A percentile compares a stretch with the other conserved stretches of the same genome.
phyloP scores from a whole-genome alignment of 2,329 filamentous ascomycete genomes.

The Xylaria digitata region DNA sequence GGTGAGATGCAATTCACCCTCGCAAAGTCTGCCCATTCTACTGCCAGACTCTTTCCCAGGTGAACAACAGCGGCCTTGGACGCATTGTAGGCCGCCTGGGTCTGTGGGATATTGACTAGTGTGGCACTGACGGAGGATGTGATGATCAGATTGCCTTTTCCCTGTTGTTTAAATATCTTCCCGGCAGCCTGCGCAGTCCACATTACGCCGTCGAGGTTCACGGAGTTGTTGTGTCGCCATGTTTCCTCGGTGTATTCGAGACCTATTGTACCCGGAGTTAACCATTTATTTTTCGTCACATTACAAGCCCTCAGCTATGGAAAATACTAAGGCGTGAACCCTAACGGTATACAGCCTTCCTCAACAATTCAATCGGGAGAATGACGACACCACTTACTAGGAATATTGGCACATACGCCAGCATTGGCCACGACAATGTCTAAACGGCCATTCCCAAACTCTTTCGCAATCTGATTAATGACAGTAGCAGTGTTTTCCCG shows the following conservation, averaged over 20 bases:
- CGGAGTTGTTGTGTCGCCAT: slow-evolving; percentile 53
- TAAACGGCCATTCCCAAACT: slow-evolving; percentile 52
- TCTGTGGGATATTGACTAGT: slow-evolving; percentile 33
- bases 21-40: slow-evolving; percentile 58
- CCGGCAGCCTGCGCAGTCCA: slow-evolving; percentile 58
- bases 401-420: slow-evolving; percentile 53
- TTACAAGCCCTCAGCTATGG: not conserved
- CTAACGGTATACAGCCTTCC: no score
- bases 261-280: slow-evolving; percentile 31
- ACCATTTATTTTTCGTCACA: not conserved
- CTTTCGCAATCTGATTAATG: slow-evolving; percentile 51
- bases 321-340: not conserved
- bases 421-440: slow-evolving; percentile 58
- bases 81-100: slow-evolving; percentile 32
- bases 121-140: slow-evolving; percentile 31
- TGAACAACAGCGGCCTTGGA: slow-evolving; percentile 51
- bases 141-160: slow-evolving; percentile 39
- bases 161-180: slow-evolving; percentile 52
- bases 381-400: slow-evolving; percentile 38
- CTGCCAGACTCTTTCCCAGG: slow-evolving; percentile 54
- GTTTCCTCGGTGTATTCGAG: slow-evolving; percentile 55
- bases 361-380: not conserved
- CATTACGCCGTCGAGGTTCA: slow-evolving; percentile 57
- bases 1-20: slow-evolving; percentile 56
- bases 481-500: slow-evolving; percentile 47